phyloP scores from a whole-genome alignment of 352 stramenopile species.

The Phytophthora gonapodyides region DNA sequence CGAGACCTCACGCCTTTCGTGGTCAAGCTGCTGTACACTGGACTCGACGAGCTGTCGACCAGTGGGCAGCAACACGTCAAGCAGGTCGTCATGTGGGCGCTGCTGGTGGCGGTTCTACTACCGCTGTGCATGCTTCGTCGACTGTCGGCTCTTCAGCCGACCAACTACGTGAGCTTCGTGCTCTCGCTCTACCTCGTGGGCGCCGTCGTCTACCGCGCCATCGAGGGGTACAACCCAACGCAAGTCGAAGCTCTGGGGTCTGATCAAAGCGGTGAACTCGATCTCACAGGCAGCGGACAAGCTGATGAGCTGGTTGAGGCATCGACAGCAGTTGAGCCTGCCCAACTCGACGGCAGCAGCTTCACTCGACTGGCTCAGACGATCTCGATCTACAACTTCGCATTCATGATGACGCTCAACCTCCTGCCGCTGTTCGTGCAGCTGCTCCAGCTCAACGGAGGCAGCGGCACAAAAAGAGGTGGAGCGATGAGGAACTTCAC shows the following conservation, averaged over 20 bases:
- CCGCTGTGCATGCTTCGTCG: conserved; percentile 66
- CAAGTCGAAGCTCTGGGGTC: conserved; percentile 6
- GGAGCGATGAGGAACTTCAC: conserved; percentile 40
- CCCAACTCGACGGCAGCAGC: conserved; percentile 17
- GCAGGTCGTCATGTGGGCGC: conserved; percentile 43
- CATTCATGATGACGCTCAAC: conserved; percentile 83
- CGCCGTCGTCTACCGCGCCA: conserved; percentile 50
- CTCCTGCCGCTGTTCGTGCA: conserved; percentile 74
- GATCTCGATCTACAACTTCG: conserved; percentile 81
- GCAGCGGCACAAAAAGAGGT: conserved; percentile 27
- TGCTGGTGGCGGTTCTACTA: conserved; percentile 49
- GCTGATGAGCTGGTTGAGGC: neutral
- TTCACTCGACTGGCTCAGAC: conserved; percentile 50
- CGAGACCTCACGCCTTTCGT: conserved; percentile 64
- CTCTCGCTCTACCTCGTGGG: conserved; percentile 65
- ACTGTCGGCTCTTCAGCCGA: conserved; percentile 59
- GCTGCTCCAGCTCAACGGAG: conserved; percentile 37
- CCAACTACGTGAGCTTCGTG: conserved; percentile 71
- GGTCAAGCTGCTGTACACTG: conserved; percentile 35
- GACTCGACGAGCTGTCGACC: conserved; percentile 10
- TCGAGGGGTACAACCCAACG: conserved; percentile 17
- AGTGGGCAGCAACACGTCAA: conserved; percentile 21
- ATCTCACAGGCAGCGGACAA: neutral
- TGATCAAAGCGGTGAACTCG: neutral
- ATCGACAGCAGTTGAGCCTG: neutral